Conservation (phyloP, 192 early-diverging fungal genomes). For the Mortierella claussenii region DNA sequence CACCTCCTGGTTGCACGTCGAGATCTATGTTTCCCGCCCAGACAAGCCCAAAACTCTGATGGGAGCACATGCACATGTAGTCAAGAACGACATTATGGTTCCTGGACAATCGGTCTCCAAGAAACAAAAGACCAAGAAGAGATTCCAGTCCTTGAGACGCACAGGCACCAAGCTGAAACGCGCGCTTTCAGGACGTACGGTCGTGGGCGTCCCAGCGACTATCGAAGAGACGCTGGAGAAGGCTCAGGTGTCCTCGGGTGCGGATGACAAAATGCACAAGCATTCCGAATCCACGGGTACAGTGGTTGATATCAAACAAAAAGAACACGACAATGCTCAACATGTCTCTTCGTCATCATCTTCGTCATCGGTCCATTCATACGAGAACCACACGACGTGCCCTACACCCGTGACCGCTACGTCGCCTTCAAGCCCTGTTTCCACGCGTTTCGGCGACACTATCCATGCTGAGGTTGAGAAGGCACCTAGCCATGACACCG, state of each 20-base stretch:
- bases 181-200: slow-evolving; percentile 37
- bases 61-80: slow-evolving; percentile 46
- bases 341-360: neutral
- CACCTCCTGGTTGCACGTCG: slow-evolving; percentile 46
- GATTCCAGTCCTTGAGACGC: slow-evolving; percentile 24
- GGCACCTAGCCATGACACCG: no score
- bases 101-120: slow-evolving; percentile 27
- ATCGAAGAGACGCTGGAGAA: neutral
- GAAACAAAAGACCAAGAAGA: slow-evolving; percentile 16
- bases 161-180: slow-evolving; percentile 36
- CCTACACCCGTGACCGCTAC: neutral
- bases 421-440: slow-evolving; percentile 14
- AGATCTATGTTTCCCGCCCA: slow-evolving; percentile 47
- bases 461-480: neutral
- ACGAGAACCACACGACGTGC: no score
- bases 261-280: neutral
- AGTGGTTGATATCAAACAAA: neutral
- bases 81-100: slow-evolving; percentile 50
- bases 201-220: neutral
- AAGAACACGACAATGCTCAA: no score
- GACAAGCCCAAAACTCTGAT: slow-evolving; percentile 36
- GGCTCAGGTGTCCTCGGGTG: neutral
- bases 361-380: neutral
- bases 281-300: slow-evolving; percentile 1
- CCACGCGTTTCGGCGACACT: neutral